These are phyloP conservation scores for Daldinia loculata DNA, from an alignment of 495 filamentous ascomycete genomes.

Conservation along the genomic window DNA sequence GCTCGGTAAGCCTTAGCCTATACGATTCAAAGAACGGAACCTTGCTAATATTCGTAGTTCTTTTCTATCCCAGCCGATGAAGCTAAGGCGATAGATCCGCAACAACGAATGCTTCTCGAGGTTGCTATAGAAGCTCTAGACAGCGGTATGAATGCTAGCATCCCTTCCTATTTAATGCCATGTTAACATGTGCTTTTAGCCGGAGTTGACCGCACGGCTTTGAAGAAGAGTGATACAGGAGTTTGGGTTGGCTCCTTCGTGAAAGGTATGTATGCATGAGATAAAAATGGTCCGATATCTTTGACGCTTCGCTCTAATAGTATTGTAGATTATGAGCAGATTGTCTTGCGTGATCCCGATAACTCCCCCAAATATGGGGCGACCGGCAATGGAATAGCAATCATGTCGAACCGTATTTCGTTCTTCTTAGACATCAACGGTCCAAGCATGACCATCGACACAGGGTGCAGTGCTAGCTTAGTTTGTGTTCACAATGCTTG, in stretches of 20 bases:
- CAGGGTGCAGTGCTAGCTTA: conserved; percentile 76
- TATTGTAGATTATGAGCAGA: conserved; percentile 47
- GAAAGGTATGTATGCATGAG: conserved; percentile 45
- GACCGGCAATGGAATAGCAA: conserved; percentile 48
- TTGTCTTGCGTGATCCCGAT: conserved; percentile 41
- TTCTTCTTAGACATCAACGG: conserved; percentile 58
- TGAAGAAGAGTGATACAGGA: conserved; percentile 43
- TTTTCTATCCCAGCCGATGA: conserved; percentile 43
- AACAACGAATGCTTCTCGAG: conserved; percentile 56
- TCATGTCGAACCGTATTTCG: conserved; percentile 63
- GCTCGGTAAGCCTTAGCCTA: conserved; percentile 28
- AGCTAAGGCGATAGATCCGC: conserved; percentile 47
- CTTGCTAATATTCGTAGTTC: conserved; percentile 19
- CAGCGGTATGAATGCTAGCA: conserved; percentile 40
- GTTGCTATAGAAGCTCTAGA: conserved; percentile 57
- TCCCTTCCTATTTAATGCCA: conserved; percentile 20
- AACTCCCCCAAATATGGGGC: conserved; percentile 36
- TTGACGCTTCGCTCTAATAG: conserved; percentile 13
- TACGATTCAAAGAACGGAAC: not conserved
- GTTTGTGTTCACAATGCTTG: conserved; percentile 69
- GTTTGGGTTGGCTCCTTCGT: conserved; percentile 52
- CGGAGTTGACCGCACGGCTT: conserved; percentile 43
- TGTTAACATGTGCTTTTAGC: conserved; percentile 28
- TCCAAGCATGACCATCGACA: conserved; percentile 73
- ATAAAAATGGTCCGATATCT: not conserved